A percentile compares a stretch with the other conserved stretches of the same genome.
Conservation (phyloP, 331 rosid species). For the Erythrophleum ivorense region DNA sequence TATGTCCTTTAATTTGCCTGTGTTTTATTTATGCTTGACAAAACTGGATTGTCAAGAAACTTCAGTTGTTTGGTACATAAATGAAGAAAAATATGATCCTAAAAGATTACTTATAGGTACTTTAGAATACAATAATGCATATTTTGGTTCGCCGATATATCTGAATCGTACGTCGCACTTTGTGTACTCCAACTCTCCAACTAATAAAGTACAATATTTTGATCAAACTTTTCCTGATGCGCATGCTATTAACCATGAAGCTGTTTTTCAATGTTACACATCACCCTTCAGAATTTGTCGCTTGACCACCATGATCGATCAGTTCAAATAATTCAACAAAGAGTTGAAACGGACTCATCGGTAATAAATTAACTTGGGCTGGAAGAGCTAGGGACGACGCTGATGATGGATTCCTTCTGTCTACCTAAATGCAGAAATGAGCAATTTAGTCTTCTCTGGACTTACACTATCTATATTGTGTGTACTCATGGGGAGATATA, state of each 20-base stretch:
- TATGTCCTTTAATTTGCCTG: background rate
- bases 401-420: conserved; percentile 14
- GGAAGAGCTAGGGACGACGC: background rate
- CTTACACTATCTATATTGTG: background rate
- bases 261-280: conserved; percentile 14
- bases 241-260: conserved; percentile 43
- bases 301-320: conserved; percentile 24
- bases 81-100: conserved; percentile 7
- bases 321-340: conserved; percentile 43
- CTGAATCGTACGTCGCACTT: background rate
- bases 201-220: background rate
- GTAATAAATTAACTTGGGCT: conserved; percentile 24
- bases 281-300: conserved; percentile 44
- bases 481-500: conserved; percentile 30
- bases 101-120: background rate
- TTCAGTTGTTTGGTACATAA: background rate
- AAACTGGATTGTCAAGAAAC: background rate
- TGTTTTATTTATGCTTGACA: background rate
- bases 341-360: conserved; percentile 45
- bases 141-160: conserved; percentile 16
- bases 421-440: conserved; percentile 29
- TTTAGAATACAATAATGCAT: background rate
- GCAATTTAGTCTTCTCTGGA: conserved; percentile 21
- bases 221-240: conserved; percentile 39
- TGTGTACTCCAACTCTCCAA: background rate